Evolutionary conservation across 192 early-diverging fungal species (phyloP), one percentile per base, ranked within the genome.

Genomic region (Coemansia sp.): DNA sequence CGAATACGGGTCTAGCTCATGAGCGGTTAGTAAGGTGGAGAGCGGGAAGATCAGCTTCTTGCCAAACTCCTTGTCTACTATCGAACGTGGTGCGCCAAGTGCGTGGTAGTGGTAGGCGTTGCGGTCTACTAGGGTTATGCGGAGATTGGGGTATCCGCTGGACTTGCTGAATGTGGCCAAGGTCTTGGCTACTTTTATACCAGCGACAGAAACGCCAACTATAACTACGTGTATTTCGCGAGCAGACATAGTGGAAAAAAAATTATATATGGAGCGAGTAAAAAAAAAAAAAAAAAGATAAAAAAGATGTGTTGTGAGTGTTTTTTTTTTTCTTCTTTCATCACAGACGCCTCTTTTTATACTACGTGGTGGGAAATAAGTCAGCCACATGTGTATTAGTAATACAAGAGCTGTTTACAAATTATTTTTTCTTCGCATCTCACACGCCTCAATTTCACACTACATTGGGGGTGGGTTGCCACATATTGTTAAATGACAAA

Each of bases 101-200:
- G 74, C 74, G 38, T 88, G 82, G 65, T 80, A 83, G 36, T 69
- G 72, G 61, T 81, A 82, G 38, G 77, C 77, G 53, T 80, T 83
- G 65, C 76, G 80, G 62, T 88, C 87, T 0, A 88, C 45, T 5
- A 86, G 73, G 2, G 86, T 88, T 14, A 88, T 78, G 27, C 58
- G 76, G 0, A 87, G 77, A 25, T 70, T 53, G 7, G 70, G 66
- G 44, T 84, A 73, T 9, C 77, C 62, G 6, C 77, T 59, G 7
- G 57, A 6, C 29, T 79, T 71, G 37, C 65, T 42, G 14, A 76
- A 58, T n/a, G 67, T 27, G 1, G 78, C 73, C 2, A 82, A 14
- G 2, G 72, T 66, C 39, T 78, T 84, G 73, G 84, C 74, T 5
- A 77, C 73, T 1, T 65, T 76, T 0, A 86, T 69, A 3, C 87